Evolutionary conservation across 306 rosid species (phyloP).

Genomic region (Cajanus cajan): DNA sequence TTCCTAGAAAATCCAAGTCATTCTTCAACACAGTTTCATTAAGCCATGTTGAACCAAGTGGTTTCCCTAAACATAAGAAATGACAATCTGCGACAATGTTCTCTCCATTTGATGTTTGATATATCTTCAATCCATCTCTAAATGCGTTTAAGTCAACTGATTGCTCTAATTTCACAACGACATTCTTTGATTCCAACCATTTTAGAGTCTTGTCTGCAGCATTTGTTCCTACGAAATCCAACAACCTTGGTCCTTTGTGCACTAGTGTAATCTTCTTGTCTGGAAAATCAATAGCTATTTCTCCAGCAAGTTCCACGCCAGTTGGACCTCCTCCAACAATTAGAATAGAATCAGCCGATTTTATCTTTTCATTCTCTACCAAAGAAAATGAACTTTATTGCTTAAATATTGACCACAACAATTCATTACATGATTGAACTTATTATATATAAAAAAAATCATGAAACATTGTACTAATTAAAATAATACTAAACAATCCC

Average conservation of each 20-base stretch:
- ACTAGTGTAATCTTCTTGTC: conserved; percentile 64
- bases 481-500: no score
- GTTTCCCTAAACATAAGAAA: conserved; percentile 59
- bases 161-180: conserved; percentile 61
- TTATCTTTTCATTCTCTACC: conserved; percentile 62
- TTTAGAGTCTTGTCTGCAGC: conserved; percentile 56
- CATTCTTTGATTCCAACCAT: conserved; percentile 62
- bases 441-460: not conserved
- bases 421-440: conserved; percentile 7
- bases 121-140: conserved; percentile 38
- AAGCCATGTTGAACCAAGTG: conserved; percentile 66
- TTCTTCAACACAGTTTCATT: conserved; percentile 40
- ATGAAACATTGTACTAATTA: not conserved
- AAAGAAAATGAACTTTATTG: conserved; percentile 26
- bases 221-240: conserved; percentile 74
- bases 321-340: conserved; percentile 91
- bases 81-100: conserved; percentile 62
- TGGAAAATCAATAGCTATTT: conserved; percentile 68
- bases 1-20: conserved; percentile 52
- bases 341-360: conserved; percentile 62
- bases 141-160: conserved; percentile 34
- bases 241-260: conserved; percentile 65
- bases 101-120: conserved; percentile 58
- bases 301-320: conserved; percentile 88
- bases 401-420: conserved; percentile 2